A percentile compares a stretch with the other conserved stretches of the same genome.
Evolutionary conservation across 208 protist species (phyloP).

Genomic region (Chromosphaera perkinsii): DNA sequence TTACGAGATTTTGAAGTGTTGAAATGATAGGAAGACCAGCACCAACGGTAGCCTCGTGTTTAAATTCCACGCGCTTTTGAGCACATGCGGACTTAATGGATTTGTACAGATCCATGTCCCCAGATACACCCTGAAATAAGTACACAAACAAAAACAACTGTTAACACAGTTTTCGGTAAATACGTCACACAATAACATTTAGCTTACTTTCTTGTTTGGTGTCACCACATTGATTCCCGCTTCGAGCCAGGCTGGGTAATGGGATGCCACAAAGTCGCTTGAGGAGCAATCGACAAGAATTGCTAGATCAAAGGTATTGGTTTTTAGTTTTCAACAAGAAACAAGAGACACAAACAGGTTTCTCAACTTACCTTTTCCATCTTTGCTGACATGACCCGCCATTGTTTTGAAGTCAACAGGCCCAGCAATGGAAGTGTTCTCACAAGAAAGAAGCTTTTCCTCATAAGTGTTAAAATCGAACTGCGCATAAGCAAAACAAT

Average conservation of each 20-base stretch:
- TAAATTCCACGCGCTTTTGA: not conserved
- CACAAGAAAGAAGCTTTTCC: no score
- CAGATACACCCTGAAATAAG: slow-evolving; percentile 36
- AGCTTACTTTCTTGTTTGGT: slow-evolving; percentile 33
- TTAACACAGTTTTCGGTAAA: no score
- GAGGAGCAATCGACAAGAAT: slow-evolving; percentile 33
- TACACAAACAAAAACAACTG: no score
- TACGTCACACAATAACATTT: no score
- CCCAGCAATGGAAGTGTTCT: no score
- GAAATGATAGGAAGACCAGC: slow-evolving; percentile 54
- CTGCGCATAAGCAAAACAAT: no score
- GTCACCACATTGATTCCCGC: slow-evolving; percentile 25
- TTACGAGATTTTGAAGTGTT: slow-evolving; percentile 30
- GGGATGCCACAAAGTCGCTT: slow-evolving; percentile 5
- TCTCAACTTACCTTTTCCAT: no score
- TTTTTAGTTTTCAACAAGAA: not conserved
- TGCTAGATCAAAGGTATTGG: not conserved
- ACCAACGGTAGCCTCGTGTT: slow-evolving; percentile 56
- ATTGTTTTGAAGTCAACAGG: no score
- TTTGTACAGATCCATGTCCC: slow-evolving; percentile 29
- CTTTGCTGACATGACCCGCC: no score
- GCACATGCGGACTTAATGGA: not conserved
- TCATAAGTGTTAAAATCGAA: no score
- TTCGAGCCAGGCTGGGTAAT: slow-evolving; percentile 13
- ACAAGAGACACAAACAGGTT: no score